Evolutionary conservation across 108 stramenopile species (phyloP), one percentile per base, ranked within the genome.

Genomic region (Discostella stelligeroides): DNA sequence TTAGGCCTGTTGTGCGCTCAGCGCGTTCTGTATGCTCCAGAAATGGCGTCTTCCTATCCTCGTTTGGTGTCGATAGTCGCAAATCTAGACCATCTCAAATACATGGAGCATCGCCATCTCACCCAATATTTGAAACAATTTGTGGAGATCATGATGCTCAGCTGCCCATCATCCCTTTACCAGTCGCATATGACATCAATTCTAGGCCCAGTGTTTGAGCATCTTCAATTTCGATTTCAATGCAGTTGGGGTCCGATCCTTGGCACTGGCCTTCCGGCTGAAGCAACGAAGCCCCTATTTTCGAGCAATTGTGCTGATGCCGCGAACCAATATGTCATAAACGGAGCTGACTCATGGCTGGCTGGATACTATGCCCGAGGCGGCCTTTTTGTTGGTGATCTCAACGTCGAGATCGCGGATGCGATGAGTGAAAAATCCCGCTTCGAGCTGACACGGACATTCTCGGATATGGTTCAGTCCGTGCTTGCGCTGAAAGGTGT

Each of bases 101-200:
- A 88, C 0, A 92, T 95, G 91, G 95, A 95, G 55, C 89, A 95
- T 69, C 87, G 95, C 41, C 95, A 95, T 70, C 74, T 89, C 45
- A 88, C 73, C 17, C 93, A 94, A 49, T 94, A 82, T 72, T 51
- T 94, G 88, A 95, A 95, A 56, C 90, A 92, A 64, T 90, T 95
- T 43, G 80, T 92, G 21, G 92, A 92, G 61, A 74, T 89, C 10
- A 58, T 92, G 61, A 72, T 95, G 45, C 62, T 88, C 18, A 75
- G 86, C 59, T 89, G 88, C 54, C 95, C 95, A n/a, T 72, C 82
- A 0, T 82, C 90, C 11, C 67, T 95, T 41, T 95, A 95, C 65
- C 54, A 70, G 49, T 89, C 90, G 1, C 91, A 95, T 62, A 72
- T 95, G 4, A 86, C 83, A 10, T 86, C 90, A 21, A 89, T 95